These are phyloP conservation scores for Kodamaea suecica DNA, from an alignment of 1,139 yeast genomes.

Conservation along the genomic window DNA sequence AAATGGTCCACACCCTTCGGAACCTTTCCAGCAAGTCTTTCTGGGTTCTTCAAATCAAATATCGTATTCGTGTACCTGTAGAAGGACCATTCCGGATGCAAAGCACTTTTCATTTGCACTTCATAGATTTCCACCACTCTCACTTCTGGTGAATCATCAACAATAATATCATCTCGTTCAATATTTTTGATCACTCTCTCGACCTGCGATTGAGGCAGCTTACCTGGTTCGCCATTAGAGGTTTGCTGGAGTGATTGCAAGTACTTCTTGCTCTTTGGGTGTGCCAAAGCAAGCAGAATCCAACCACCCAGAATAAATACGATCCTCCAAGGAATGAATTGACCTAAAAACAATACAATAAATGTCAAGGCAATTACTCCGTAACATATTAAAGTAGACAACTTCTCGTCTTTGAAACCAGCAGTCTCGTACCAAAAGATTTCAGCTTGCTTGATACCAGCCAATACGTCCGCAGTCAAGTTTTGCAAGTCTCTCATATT, in stretches of 20 bases:
- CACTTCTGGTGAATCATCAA: constrained; percentile 66
- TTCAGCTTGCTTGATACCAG: constrained; percentile 52
- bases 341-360: constrained; percentile 51
- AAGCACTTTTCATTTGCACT: constrained; percentile 62
- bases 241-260: constrained; percentile 11
- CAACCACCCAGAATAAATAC: constrained; percentile 58
- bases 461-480: constrained; percentile 54
- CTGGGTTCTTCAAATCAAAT: constrained; percentile 51
- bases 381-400: constrained; percentile 55
- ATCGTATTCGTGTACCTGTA: constrained; percentile 35
- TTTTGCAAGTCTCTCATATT: constrained; percentile 65
- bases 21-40: constrained; percentile 51
- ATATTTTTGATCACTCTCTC: constrained; percentile 26
- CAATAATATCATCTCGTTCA: constrained; percentile 50
- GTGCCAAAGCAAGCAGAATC: constrained; percentile 47
- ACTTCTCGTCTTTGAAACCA: constrained; percentile 68
- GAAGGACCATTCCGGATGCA: constrained; percentile 57
- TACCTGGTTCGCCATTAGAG: not conserved
- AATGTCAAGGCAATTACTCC: constrained; percentile 34
- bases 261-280: constrained; percentile 51
- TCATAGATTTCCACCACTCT: constrained; percentile 72
- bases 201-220: constrained; percentile 5
- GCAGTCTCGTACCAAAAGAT: constrained; percentile 60
- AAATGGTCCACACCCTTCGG: constrained; percentile 66
- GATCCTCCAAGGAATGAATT: constrained; percentile 59